Conservation (phyloP, 208 protist species). For the Vickermania spadyakhi region DNA sequence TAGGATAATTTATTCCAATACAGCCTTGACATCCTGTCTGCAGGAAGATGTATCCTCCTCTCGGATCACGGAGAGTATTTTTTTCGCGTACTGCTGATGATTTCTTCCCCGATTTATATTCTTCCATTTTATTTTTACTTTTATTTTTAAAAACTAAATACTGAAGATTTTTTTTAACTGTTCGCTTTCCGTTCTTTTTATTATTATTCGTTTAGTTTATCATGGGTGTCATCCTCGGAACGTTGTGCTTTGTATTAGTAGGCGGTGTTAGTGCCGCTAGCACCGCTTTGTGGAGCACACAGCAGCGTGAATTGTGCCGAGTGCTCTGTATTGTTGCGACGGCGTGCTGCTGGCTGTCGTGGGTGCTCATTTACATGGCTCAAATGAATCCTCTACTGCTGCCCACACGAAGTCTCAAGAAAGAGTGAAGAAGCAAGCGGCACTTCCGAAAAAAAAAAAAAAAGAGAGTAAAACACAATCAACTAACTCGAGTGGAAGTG, state of each 20-base stretch:
- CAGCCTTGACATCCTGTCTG: too few species aligned
- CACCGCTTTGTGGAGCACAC: constrained; percentile 72
- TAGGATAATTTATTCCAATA: too few species aligned
- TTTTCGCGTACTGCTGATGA: too few species aligned
- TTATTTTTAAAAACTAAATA: constrained; percentile 1
- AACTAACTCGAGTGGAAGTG: too few species aligned
- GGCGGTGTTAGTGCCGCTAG: constrained; percentile 39
- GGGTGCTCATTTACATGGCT: constrained; percentile 90
- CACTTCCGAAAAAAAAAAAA: too few species aligned
- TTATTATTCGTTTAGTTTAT: too few species aligned
- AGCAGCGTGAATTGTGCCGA: constrained; percentile 73
- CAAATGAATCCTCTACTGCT: constrained; percentile 87
- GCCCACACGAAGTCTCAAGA: constrained; percentile 77
- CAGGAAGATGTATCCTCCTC: too few species aligned
- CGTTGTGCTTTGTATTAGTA: constrained; percentile 53
- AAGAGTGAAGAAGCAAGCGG: too few species aligned
- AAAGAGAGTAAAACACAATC: too few species aligned
- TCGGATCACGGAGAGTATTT: too few species aligned
- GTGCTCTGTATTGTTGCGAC: constrained; percentile 50
- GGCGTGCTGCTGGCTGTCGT: constrained; percentile 91
- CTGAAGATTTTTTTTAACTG: constrained; percentile 5
- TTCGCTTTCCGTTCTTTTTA: not conserved
- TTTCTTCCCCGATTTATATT: too few species aligned
- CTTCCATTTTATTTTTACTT: not conserved
- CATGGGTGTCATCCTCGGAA: constrained; percentile 72